Evolutionary conservation across 2,329 filamentous ascomycete genomes (phyloP), one percentile per base, ranked within the genome.

Genomic region (Trichoderma cornu-damae): DNA sequence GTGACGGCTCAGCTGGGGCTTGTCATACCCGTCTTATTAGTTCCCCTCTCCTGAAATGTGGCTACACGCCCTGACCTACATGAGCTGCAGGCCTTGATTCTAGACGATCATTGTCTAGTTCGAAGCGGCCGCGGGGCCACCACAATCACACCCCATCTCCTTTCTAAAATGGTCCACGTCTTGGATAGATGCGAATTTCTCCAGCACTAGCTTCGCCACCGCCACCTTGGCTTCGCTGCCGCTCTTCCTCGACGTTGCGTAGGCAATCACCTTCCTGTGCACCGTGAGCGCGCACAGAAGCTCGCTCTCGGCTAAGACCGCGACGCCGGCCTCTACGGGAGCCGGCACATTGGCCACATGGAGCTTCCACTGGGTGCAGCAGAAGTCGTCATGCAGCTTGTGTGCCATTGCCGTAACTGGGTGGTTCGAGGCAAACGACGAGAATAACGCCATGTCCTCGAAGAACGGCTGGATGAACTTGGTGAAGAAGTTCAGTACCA

Each of bases 401-500:
- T 83, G 83, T 38, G 83, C 76, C 0, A 96, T 77, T 40, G 82
- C 83, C 0, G 89, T 96, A 3, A 89, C 87, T 0, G 93, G 93
- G 64, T 97, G 92, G 32, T 88, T 88, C 65, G 87, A 90, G 1
- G 90, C 91, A 69, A 89, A 96, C 0, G 83, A 83, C 69, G 97
- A 91, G 70, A 96, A 96, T 37, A 94, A 79, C 3, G 79, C 76
- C 85, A 97, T 96, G 70, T 96, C 87, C 51, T 81, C 77, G 69
- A 97, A 97, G 73, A 85, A 96, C 2, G 84, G 85, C 57, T 80
- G 79, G 56, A 97, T 81, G 61, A 92, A 84, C 12, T 66, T 69
- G n/a, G 83, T 72, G 71, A 96, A 96, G 73, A 99, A 97, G 0
- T 69, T 68, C 61, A 88, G 83, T 1, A 97, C 87, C 16, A 85